Evolutionary conservation across 2,329 filamentous ascomycete genomes (phyloP).

Genomic region (Phoma sp.): DNA sequence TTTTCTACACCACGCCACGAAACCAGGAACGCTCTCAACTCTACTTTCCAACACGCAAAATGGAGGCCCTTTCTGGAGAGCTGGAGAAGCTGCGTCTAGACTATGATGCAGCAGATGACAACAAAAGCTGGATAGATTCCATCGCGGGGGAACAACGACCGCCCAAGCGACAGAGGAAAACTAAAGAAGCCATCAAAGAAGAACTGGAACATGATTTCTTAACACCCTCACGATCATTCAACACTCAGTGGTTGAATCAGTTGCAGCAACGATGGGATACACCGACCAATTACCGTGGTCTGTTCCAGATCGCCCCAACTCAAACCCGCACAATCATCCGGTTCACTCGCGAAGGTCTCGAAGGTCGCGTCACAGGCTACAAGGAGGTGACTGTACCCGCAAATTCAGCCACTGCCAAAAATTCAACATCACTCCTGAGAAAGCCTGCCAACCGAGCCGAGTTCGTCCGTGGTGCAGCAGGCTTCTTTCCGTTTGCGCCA

Average conservation of each 20-base stretch:
- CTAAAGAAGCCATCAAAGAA: constrained; percentile 68
- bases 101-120: constrained; percentile 27
- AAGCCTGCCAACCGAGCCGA: constrained; percentile 87
- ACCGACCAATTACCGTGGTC: constrained; percentile 77
- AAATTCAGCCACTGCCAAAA: constrained; percentile 89
- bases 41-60: constrained; percentile 21
- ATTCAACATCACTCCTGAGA: constrained; percentile 85
- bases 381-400: constrained; percentile 91
- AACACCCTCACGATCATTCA: constrained; percentile 79
- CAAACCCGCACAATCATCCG: constrained; percentile 94
- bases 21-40: constrained; percentile 9
- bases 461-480: constrained; percentile 89
- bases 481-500: constrained; percentile 92
- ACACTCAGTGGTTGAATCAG: constrained; percentile 82
- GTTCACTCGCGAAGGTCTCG: constrained; percentile 88
- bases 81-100: constrained; percentile 60
- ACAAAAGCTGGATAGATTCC: constrained; percentile 60
- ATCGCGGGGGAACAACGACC: constrained; percentile 62
- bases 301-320: constrained; percentile 87
- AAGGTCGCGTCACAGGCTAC: constrained; percentile 92
- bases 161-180: constrained; percentile 61
- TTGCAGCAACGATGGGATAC: constrained; percentile 91
- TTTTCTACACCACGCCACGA: constrained; percentile 21
- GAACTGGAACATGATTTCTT: constrained; percentile 80
- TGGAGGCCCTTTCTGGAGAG: constrained; percentile 55